Base-by-base conservation (phyloP, 1,284 basidiomycete species). In the Porodaedalea pini region DNA sequence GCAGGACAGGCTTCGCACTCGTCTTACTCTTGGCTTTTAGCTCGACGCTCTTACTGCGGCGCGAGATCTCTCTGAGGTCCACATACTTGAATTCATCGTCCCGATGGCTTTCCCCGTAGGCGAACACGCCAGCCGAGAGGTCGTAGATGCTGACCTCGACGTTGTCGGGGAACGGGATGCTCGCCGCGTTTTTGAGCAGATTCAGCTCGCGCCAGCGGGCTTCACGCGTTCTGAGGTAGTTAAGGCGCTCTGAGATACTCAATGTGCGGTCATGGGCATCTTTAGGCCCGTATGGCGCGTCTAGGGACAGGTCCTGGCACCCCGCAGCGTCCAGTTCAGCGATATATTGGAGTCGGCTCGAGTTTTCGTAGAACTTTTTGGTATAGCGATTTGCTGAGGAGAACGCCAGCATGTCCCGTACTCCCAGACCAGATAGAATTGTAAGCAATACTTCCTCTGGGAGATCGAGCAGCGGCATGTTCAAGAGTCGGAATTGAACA, bases 281-380 rank as follows among this genome's bases (percentile, higher is more conserved):
- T 2, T 15, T n/a, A 7, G 11, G 5, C 13, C 13, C 13, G 27
- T 31, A 31, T 1, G 45, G 45, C 25, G 45, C 29, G 4, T 47
- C 45, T 2, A 47, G 29, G 6, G 45, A 47, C 15, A 37, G 17
- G 27, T 58, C 57, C 17, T 34, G 2, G 21, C 52, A 54, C 6
- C 57, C 57, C 25, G 52, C 31, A 2, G 37, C 32, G n/a, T 47
- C 52, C 25, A 58, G 32, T 31, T 58, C 51, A 5, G 43, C 57
- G 25, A 49, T 48, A 25, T 58, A 58, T 21, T 50, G 57, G 6
- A 58, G 36, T 7, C 39, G 47, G 29, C n/a, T 57, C 2, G 55
- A 57, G 25, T 23, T 25, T 21, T 41, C 27, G 48, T 43, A 53
- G 40, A 54, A 32, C 7, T 17, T 44, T 6, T 45, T 23, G 10